Conservation (phyloP, 1,284 basidiomycete species). For the Boletus albobrunnescens region DNA sequence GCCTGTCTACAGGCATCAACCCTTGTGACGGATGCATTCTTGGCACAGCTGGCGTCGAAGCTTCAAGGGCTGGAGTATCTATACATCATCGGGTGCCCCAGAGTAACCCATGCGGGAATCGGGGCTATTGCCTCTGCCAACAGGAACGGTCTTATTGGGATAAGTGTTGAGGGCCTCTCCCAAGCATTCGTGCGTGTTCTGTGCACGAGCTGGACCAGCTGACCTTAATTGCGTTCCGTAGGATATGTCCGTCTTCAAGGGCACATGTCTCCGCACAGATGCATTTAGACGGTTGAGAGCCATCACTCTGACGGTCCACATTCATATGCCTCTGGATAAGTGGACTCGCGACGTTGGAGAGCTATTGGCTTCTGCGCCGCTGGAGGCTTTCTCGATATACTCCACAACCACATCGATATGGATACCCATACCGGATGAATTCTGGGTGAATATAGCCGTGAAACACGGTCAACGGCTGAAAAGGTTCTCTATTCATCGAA, state of each 20-base stretch:
- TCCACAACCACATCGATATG: constrained; percentile 43
- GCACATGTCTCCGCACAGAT: constrained; percentile 33
- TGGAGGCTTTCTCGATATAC: constrained; percentile 62
- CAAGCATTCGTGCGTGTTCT: constrained; percentile 49
- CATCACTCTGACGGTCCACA: constrained; percentile 55
- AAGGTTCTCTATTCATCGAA: constrained; percentile 62
- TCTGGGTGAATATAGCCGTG: constrained; percentile 48
- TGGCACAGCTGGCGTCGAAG: constrained; percentile 46
- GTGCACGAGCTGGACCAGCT: constrained; percentile 2
- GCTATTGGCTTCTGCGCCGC: constrained; percentile 45
- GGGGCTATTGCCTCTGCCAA: constrained; percentile 45
- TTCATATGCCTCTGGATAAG: constrained; percentile 30
- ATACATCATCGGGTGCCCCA: constrained; percentile 60
- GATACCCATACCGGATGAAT: constrained; percentile 40
- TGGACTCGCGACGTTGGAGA: constrained; percentile 45
- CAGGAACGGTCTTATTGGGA: constrained; percentile 41
- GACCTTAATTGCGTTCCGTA: constrained; percentile 23
- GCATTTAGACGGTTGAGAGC: constrained; percentile 46
- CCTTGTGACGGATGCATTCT: constrained; percentile 51
- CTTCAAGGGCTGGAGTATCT: constrained; percentile 51
- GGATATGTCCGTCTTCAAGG: constrained; percentile 51
- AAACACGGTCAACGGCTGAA: constrained; percentile 48
- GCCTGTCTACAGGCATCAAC: constrained; percentile 44
- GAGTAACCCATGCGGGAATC: constrained; percentile 60
- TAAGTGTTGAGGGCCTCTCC: constrained; percentile 65